Percentiles rank a stretch among this genome's conserved stretches.
These are phyloP conservation scores for Colletotrichum lentis DNA, from an alignment of 2,329 filamentous ascomycete species.

Conservation along the genomic window DNA sequence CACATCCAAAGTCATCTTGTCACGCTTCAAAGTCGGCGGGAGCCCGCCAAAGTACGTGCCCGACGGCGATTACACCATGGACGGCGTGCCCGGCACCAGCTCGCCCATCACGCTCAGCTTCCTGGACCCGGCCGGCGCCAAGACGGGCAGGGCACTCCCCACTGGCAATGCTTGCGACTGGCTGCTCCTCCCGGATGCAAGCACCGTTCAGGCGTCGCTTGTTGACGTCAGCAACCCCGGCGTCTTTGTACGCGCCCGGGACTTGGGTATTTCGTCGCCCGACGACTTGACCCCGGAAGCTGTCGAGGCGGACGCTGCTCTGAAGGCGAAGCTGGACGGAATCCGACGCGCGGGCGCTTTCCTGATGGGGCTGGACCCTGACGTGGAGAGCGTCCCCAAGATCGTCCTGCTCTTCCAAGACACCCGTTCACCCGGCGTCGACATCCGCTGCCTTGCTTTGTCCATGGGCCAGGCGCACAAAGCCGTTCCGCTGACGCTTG, in stretches of 20 bases:
- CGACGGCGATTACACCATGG: slow-evolving; percentile 49
- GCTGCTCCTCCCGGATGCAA: slow-evolving; percentile 44
- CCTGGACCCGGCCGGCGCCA: slow-evolving; percentile 51
- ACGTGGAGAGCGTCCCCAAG: slow-evolving; percentile 53
- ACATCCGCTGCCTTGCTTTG: slow-evolving; percentile 57
- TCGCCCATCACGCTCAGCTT: slow-evolving; percentile 51
- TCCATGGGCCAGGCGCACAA: slow-evolving; percentile 57
- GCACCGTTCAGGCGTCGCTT: slow-evolving; percentile 47
- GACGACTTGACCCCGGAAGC: slow-evolving; percentile 40
- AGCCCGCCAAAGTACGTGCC: slow-evolving; percentile 42
- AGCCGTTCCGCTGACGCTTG: slow-evolving; percentile 53
- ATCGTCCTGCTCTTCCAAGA: slow-evolving; percentile 54
- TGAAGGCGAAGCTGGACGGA: slow-evolving; percentile 48
- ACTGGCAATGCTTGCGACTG: slow-evolving; percentile 49
- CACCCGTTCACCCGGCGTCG: slow-evolving; percentile 42
- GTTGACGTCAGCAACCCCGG: slow-evolving; percentile 55
- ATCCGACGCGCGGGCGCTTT: slow-evolving; percentile 50
- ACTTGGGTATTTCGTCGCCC: slow-evolving; percentile 43
- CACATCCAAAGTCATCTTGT: slow-evolving; percentile 45
- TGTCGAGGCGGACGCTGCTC: slow-evolving; percentile 45
- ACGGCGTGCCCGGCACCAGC: slow-evolving; percentile 51
- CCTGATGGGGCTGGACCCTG: slow-evolving; percentile 52
- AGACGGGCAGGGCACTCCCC: slow-evolving; percentile 51
- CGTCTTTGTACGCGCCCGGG: slow-evolving; percentile 49
- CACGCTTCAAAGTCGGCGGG: slow-evolving; percentile 48